Evolutionary conservation across 495 filamentous ascomycete genomes (phyloP).

Genomic region (Oidiodendron maius): DNA sequence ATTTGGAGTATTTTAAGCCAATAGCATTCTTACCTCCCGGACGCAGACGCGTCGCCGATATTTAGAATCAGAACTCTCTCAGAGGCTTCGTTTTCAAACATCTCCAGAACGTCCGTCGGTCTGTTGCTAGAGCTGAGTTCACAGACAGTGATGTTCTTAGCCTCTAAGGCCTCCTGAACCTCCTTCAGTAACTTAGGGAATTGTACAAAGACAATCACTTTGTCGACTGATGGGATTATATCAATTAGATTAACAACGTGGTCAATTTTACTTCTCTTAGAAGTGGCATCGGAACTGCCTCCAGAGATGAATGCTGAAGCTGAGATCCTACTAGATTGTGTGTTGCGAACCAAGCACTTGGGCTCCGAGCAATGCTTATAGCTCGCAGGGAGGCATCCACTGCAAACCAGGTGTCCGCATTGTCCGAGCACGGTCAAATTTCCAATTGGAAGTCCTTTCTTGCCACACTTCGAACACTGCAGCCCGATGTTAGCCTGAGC

Average conservation of each 20-base stretch:
- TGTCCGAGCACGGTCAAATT: conserved; percentile 22
- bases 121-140: conserved; percentile 17
- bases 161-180: conserved; percentile 22
- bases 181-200: conserved; percentile 35
- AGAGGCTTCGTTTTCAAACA: conserved; percentile 8
- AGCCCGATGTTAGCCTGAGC: not conserved
- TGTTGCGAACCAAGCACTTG: not conserved
- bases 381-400: not conserved
- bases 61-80: conserved; percentile 59
- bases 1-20: not conserved
- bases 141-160: conserved; percentile 16
- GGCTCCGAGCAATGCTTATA: not conserved
- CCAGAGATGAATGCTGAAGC: not conserved
- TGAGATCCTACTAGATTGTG: conserved; percentile 4
- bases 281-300: conserved; percentile 7
- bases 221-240: conserved; percentile 36
- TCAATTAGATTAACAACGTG: conserved; percentile 40
- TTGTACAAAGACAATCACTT: conserved; percentile 48
- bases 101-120: not conserved
- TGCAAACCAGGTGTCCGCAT: conserved; percentile 51
- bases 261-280: conserved; percentile 35
- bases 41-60: conserved; percentile 54
- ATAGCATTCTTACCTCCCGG: conserved; percentile 56
- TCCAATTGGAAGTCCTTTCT: not conserved
- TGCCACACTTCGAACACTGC: not conserved